Evolutionary conservation across 2,329 filamentous ascomycete species (phyloP), one percentile per base, ranked within the genome.

Genomic region (Trichoderma semiorbis): DNA sequence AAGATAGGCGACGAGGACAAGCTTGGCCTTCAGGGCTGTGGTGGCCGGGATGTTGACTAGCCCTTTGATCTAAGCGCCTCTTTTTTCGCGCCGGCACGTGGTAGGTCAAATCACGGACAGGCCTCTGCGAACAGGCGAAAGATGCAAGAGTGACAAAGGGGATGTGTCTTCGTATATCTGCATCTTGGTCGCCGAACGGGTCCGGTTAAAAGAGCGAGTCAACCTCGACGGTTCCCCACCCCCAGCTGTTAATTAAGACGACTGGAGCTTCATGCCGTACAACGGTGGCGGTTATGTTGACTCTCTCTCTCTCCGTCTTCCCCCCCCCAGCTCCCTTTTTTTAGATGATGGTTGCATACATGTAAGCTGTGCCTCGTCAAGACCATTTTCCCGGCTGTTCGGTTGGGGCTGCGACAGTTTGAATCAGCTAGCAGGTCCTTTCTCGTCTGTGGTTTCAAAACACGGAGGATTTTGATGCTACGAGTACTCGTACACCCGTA

Each of bases 161-260:
- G 43, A 58, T 26, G 53, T 47, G 65, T 55, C 65, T 69, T 55
- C 65, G 39, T 60, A 39, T 61, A 61, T 47, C 65, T 69, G 65
- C 64, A 57, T 61, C 65, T 69, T 69, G 55, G 65, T 69, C 65
- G 65, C 65, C 65, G 65, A 69, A 60, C 55, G 65, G 65, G 65
- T 58, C 65, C 65, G 65, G 65, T 60, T 69, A 69, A 47, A 43
- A 43, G 53, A 50, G 65, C 65, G 53, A 69, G 65, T 50, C 16
- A 61, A 50, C 36, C 58, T 69, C 50, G 11, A 43, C 34, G 34
- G 50, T 34, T 58, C 36, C 36, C 65, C 65, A 68, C 55, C 55
- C 55, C 36, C 65, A 61, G 65, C 65, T 60, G 34, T 24, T 50
- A 21, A 69, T 60, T 24, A 47, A 60, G 55, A 24, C 36, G 55